A percentile compares a stretch with the other conserved stretches of the same genome.
These are phyloP conservation scores for Keithomyces neogunnii DNA, from an alignment of 2,329 filamentous ascomycete genomes.

Conservation along the genomic window DNA sequence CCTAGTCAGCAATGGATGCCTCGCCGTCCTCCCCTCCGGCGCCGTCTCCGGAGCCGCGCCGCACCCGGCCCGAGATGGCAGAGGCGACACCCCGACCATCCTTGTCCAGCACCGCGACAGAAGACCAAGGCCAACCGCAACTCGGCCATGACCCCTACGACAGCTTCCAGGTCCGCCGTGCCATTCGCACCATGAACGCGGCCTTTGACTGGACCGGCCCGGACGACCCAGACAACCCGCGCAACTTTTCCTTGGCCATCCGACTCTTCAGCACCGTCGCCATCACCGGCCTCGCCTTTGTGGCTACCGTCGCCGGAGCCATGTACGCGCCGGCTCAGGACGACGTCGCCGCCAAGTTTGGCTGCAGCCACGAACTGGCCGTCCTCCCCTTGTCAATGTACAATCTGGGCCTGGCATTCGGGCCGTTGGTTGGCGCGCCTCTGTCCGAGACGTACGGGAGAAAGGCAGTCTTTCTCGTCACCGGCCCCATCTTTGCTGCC, in stretches of 20 bases:
- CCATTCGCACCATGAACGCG: slow-evolving; percentile 17
- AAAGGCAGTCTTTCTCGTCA: slow-evolving; percentile 24
- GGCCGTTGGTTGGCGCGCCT: slow-evolving; percentile 67
- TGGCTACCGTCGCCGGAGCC: slow-evolving; percentile 16
- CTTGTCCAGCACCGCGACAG: not conserved
- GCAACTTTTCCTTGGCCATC: slow-evolving; percentile 66
- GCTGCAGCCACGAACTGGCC: slow-evolving; percentile 12
- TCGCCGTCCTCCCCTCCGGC: not conserved
- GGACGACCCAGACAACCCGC: slow-evolving; percentile 67
- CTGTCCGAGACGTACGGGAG: slow-evolving; percentile 66
- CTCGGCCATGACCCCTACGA: slow-evolving; percentile 1
- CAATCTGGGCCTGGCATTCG: slow-evolving; percentile 19
- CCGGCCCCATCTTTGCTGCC: slow-evolving; percentile 61
- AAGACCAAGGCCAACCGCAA: not conserved
- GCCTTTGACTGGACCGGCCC: slow-evolving; percentile 28
- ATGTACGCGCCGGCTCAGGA: slow-evolving; percentile 23
- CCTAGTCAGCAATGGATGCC: not conserved
- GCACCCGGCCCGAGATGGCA: slow-evolving; percentile 4
- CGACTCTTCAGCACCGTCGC: slow-evolving; percentile 77
- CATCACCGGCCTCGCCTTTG: slow-evolving; percentile 61
- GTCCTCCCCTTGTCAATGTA: slow-evolving; percentile 18
- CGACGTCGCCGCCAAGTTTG: slow-evolving; percentile 12
- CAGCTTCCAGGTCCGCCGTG: slow-evolving; percentile 9
- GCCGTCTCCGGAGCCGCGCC: not conserved
- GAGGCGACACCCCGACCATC: not conserved